Conservation (phyloP, 371 early-diverging fungal species). For the Nematocida sp. region DNA sequence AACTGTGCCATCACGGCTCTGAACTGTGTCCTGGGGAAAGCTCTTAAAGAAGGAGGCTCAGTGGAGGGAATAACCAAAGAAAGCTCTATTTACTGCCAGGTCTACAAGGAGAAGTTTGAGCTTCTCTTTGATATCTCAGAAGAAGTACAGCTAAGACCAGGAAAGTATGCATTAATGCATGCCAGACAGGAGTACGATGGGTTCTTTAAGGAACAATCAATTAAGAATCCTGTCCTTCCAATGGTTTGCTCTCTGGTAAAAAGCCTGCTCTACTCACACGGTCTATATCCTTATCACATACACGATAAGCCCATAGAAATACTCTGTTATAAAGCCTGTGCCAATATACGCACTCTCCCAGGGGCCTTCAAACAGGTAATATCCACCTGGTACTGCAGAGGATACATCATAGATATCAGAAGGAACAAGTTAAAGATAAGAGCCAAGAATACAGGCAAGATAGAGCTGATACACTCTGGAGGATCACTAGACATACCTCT, state of each 20-base stretch:
- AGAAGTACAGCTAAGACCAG: not conserved
- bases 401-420: constrained; percentile 35
- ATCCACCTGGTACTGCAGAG: constrained; percentile 34
- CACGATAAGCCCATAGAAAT: constrained; percentile 26
- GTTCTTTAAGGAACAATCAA: constrained; percentile 24
- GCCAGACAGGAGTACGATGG: constrained; percentile 29
- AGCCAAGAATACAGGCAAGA: constrained; percentile 9
- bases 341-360: constrained; percentile 2
- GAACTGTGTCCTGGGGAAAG: constrained; percentile 34
- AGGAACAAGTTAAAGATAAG: constrained; percentile 4
- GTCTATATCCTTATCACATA: constrained; percentile 39
- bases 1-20: constrained; percentile 29
- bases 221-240: constrained; percentile 1
- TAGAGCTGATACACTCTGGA: constrained; percentile 4
- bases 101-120: constrained; percentile 6
- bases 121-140: constrained; percentile 26
- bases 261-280: constrained; percentile 27
- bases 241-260: constrained; percentile 32
- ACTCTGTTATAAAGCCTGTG: constrained; percentile 30
- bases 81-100: not conserved
- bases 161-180: constrained; percentile 38
- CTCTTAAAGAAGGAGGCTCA: not conserved
- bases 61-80: constrained; percentile 31
- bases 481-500: constrained; percentile 15
- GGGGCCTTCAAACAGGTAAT: constrained; percentile 26